phyloP scores from a whole-genome alignment of 306 rosid genomes.

The Vicia faba region DNA sequence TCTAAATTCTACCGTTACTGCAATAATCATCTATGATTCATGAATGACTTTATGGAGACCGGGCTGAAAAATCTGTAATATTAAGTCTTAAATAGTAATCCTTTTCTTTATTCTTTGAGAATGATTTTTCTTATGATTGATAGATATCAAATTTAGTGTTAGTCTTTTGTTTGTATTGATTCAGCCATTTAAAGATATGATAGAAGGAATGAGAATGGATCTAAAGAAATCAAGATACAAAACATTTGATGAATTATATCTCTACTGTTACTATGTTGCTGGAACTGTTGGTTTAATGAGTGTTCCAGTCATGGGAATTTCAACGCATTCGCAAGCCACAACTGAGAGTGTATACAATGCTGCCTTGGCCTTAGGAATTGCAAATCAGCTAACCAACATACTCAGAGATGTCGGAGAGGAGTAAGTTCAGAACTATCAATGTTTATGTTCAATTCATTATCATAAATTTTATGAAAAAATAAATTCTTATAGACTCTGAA shows the following conservation, averaged over 20 bases:
- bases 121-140: neutral
- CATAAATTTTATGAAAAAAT: constrained; percentile 8
- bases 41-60: too few relatives aligned
- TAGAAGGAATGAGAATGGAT: constrained; percentile 66
- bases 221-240: constrained; percentile 56
- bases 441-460: constrained; percentile 33
- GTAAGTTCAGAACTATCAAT: constrained; percentile 41
- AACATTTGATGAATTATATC: constrained; percentile 59
- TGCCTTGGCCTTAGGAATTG: constrained; percentile 63
- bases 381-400: constrained; percentile 64
- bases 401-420: constrained; percentile 71
- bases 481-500: neutral
- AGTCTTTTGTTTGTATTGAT: constrained; percentile 14
- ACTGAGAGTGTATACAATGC: constrained; percentile 63
- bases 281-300: constrained; percentile 69
- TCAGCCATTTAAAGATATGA: constrained; percentile 66
- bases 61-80: too few relatives aligned
- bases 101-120: too few relatives aligned
- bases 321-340: constrained; percentile 47
- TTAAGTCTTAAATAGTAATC: too few relatives aligned
- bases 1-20: too few relatives aligned
- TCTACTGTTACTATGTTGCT: constrained; percentile 64
- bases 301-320: constrained; percentile 66
- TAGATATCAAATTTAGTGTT: neutral
- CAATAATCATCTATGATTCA: too few relatives aligned